Evolutionary conservation across 495 filamentous ascomycete genomes (phyloP), one percentile per base, ranked within the genome.

Genomic region (Penicillium verhagenii): DNA sequence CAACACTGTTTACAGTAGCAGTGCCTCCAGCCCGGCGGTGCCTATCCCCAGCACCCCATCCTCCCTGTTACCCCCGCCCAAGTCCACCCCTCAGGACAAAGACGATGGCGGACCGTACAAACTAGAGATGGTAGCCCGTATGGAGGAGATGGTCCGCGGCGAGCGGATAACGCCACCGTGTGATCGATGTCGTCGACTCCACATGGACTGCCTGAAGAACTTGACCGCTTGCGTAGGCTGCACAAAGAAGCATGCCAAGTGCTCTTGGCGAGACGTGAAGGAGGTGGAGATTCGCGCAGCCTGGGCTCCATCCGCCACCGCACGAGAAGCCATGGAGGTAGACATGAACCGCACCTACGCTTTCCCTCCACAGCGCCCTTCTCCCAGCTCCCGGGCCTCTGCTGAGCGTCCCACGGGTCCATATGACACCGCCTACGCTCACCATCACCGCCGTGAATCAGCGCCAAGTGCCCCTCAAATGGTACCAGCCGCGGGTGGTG

Each of bases 181-280:
- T 64, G 91, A 95, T 65, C 80, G 89, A 21, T 96, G 91, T 59
- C 80, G 90, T 19, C 80, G 91, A 13, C 75, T 93, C 14, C 84
- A 87, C 55, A 89, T 90, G 77, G 83, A 89, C 53, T 96, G 91
- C 48, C 71, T 91, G 33, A 94, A 93, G 70, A 89, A 95, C 53
- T 73, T 91, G 29, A 93, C 89, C 0, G 88, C 90, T 20, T 96
- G 91, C 66, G 80, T 88, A 68, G 89, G 88, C 31, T 96, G 91
- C 69, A 94, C 91, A 2, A 89, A 88, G 68, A 92, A 93, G 69
- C 90, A 94, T 63, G 88, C 89, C 13, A 91, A 88, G 56, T 96
- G 91, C 67, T 83, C 80, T 20, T 96, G 90, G 90, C 86, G 83
- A 54, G 83, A 86, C 50, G 80, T 92, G 44, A 85, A 82, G 33